phyloP scores from a whole-genome alignment of 176 grass and related monocot species.

The Juncus effusus region DNA sequence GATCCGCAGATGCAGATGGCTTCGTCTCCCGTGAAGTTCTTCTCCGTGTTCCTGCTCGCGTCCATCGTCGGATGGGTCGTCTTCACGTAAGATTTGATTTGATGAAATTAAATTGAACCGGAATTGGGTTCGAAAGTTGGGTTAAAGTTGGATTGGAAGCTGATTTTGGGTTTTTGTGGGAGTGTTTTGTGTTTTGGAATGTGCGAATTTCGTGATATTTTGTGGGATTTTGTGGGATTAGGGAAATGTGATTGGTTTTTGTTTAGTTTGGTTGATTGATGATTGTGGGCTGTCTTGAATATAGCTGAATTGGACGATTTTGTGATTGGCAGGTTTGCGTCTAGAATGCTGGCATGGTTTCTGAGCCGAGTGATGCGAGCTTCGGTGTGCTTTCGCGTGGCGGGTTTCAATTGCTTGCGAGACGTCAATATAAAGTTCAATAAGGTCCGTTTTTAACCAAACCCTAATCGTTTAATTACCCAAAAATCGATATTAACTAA shows the following conservation, averaged over 20 bases:
- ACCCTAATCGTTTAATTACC: neutral
- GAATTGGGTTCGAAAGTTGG: neutral
- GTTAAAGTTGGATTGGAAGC: neutral
- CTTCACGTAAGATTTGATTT: constrained; percentile 62
- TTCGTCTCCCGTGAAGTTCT: constrained; percentile 97
- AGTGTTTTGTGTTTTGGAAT: neutral
- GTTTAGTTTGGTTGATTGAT: neutral
- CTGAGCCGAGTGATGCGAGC: constrained; percentile 68
- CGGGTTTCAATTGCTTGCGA: constrained; percentile 92
- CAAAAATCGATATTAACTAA: neutral
- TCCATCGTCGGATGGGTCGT: constrained; percentile 87
- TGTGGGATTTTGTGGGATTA: neutral
- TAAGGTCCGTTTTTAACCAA: constrained; percentile 49
- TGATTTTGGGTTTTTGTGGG: constrained; percentile 14
- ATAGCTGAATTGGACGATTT: neutral
- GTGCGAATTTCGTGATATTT: neutral
- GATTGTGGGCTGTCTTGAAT: neutral
- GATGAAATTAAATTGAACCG: neutral
- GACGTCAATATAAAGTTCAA: constrained; percentile 85
- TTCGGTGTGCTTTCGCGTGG: constrained; percentile 83
- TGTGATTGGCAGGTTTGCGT: constrained; percentile 55
- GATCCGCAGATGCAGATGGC: constrained; percentile 67
- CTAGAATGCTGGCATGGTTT: constrained; percentile 96
- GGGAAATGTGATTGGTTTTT: neutral
- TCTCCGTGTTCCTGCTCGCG: constrained; percentile 74